Evolutionary conservation across 345 rosid genomes (phyloP).

Genomic region (Geranium brycei): DNA sequence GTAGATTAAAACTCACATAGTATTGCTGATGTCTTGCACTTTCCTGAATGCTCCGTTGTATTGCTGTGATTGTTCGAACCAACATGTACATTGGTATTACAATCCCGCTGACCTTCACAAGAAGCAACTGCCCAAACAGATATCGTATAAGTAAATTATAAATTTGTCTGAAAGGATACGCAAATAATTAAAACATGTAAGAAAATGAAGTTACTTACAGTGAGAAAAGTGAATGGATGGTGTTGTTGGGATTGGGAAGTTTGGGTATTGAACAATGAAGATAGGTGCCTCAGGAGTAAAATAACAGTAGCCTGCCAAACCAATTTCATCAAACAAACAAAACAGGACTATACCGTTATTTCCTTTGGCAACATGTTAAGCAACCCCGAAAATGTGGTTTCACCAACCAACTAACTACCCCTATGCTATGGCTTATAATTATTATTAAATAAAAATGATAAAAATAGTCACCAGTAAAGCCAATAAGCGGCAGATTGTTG

Average conservation of each 20-base stretch:
- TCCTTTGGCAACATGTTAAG: background rate
- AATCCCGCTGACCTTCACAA: slow-evolving; percentile 58
- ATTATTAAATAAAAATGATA: too few species aligned
- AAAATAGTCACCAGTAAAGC: slow-evolving; percentile 45
- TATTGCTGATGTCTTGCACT: slow-evolving; percentile 10
- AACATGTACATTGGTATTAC: slow-evolving; percentile 62
- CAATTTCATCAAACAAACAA: background rate
- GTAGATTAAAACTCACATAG: slow-evolving; percentile 23
- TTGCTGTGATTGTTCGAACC: slow-evolving; percentile 39
- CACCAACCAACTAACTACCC: too few species aligned
- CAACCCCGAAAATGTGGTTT: too few species aligned
- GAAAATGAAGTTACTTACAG: slow-evolving; percentile 25
- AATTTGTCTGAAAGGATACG: too few species aligned
- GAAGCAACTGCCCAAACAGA: slow-evolving; percentile 34
- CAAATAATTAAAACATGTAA: too few species aligned
- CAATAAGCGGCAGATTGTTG: slow-evolving; percentile 47
- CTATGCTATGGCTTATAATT: too few species aligned
- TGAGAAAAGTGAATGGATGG: slow-evolving; percentile 60
- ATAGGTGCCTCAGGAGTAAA: slow-evolving; percentile 48
- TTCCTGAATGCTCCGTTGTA: slow-evolving; percentile 28
- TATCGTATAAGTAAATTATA: too few species aligned
- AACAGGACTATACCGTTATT: background rate
- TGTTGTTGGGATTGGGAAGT: slow-evolving; percentile 16
- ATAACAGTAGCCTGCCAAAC: slow-evolving; percentile 57
- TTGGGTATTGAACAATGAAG: slow-evolving; percentile 35